phyloP scores from a whole-genome alignment of 1,284 basidiomycete species.

The Baeospora myosura region DNA sequence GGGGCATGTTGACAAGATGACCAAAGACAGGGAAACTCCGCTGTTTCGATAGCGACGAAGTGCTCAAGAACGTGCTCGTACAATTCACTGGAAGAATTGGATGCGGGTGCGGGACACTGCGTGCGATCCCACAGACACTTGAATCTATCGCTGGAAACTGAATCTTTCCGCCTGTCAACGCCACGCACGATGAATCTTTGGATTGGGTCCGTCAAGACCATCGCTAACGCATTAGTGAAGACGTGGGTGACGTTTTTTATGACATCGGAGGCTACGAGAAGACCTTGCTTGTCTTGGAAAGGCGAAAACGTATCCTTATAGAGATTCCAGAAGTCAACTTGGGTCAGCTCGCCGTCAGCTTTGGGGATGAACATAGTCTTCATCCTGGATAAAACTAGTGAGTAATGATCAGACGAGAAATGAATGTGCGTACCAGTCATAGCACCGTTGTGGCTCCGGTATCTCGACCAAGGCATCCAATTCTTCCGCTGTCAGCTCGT shows the following conservation, averaged over 20 bases:
- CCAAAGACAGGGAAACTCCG: constrained; percentile 56
- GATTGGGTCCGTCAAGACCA: constrained; percentile 66
- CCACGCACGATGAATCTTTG: constrained; percentile 78
- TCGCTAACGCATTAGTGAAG: constrained; percentile 74
- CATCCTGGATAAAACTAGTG: constrained; percentile 55
- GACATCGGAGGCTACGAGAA: constrained; percentile 77
- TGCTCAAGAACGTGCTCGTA: constrained; percentile 63
- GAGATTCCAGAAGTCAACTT: constrained; percentile 85
- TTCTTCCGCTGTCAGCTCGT: constrained; percentile 63
- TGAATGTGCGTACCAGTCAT: constrained; percentile 54
- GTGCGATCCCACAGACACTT: constrained; percentile 64
- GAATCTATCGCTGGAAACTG: constrained; percentile 46
- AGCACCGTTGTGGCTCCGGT: constrained; percentile 68
- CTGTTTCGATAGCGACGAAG: constrained; percentile 34
- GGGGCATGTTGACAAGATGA: constrained; percentile 46
- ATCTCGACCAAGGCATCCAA: constrained; percentile 48
- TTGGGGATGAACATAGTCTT: constrained; percentile 67
- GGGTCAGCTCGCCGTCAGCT: constrained; percentile 70
- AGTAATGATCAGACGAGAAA: not conserved
- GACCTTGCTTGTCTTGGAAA: constrained; percentile 39
- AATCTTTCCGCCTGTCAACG: constrained; percentile 59
- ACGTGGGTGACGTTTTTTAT: constrained; percentile 79
- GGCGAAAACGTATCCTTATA: constrained; percentile 71
- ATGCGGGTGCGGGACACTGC: constrained; percentile 42
- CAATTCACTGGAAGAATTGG: constrained; percentile 48